Conservation (phyloP, 495 filamentous ascomycete genomes). For the Aspergillus ellipticus region DNA sequence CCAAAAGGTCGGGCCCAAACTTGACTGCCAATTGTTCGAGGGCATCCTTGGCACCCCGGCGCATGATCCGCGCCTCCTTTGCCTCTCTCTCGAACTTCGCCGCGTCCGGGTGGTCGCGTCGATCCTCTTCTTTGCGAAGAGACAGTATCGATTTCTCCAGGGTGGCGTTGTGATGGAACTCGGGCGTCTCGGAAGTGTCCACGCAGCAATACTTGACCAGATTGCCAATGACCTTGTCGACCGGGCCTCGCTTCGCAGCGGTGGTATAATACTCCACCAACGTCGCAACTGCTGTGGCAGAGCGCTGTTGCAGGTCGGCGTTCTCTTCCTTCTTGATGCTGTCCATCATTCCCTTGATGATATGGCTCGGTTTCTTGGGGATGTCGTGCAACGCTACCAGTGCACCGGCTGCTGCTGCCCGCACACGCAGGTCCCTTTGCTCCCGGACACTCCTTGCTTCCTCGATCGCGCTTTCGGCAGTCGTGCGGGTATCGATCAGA, state of each 20-base stretch:
- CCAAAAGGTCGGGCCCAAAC: constrained; percentile 73
- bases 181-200: constrained; percentile 94
- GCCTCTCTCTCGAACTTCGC: constrained; percentile 83
- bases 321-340: constrained; percentile 96
- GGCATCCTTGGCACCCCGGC: constrained; percentile 90
- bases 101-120: constrained; percentile 86
- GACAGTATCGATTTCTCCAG: constrained; percentile 80
- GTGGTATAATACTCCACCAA: constrained; percentile 84
- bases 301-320: constrained; percentile 81
- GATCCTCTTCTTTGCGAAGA: constrained; percentile 92
- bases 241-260: constrained; percentile 69
- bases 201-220: constrained; percentile 95
- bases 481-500: constrained; percentile 68
- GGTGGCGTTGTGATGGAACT: constrained; percentile 73
- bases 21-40: constrained; percentile 78
- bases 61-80: constrained; percentile 79
- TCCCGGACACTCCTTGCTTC: constrained; percentile 76
- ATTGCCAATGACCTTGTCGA: constrained; percentile 91
- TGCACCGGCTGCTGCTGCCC: constrained; percentile 81
- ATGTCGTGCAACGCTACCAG: constrained; percentile 78
- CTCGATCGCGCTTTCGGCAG: constrained; percentile 64
- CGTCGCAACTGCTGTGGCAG: constrained; percentile 73
- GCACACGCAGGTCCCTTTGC: constrained; percentile 79
- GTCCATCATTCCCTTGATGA: constrained; percentile 97
- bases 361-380: constrained; percentile 83